Percentiles rank a stretch among this genome's conserved stretches.
These are phyloP conservation scores for Botryotinia convoluta DNA, from an alignment of 2,329 filamentous ascomycete species.

Conservation along the genomic window DNA sequence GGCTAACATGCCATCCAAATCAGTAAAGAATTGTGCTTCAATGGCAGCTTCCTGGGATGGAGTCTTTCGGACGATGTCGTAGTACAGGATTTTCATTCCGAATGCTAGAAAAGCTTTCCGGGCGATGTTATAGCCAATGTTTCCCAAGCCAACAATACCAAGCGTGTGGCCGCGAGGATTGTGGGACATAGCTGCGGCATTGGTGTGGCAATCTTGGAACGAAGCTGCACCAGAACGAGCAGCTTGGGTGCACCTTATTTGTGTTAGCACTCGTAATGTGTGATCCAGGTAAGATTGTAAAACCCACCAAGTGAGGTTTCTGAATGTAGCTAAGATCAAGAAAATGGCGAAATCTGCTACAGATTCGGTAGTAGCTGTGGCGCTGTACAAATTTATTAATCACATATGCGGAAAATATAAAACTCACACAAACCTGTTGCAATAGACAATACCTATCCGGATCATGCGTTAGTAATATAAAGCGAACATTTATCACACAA, in stretches of 20 bases:
- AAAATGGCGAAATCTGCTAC: slow-evolving; percentile 71
- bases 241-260: slow-evolving; percentile 33
- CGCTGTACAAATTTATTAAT: slow-evolving; percentile 40
- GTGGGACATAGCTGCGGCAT: slow-evolving; percentile 57
- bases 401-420: background rate
- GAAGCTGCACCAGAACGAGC: slow-evolving; percentile 27
- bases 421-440: slow-evolving; percentile 50
- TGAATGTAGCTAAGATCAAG: slow-evolving; percentile 67
- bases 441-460: slow-evolving; percentile 58
- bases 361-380: slow-evolving; percentile 66
- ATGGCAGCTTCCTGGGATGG: slow-evolving; percentile 38
- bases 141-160: slow-evolving; percentile 68
- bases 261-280: background rate
- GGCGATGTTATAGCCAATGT: slow-evolving; percentile 62
- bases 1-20: slow-evolving; percentile 51
- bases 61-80: slow-evolving; percentile 53
- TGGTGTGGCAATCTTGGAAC: slow-evolving; percentile 59
- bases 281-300: background rate
- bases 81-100: slow-evolving; percentile 65
- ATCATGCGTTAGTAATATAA: background rate
- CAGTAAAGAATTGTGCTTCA: slow-evolving; percentile 52
- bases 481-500: background rate
- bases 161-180: slow-evolving; percentile 62
- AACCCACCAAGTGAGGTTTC: slow-evolving; percentile 59
- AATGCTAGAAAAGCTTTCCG: slow-evolving; percentile 57